These are phyloP conservation scores for Apostasia shenzhenica DNA, from an alignment of 106 monocot species.

Conservation along the genomic window DNA sequence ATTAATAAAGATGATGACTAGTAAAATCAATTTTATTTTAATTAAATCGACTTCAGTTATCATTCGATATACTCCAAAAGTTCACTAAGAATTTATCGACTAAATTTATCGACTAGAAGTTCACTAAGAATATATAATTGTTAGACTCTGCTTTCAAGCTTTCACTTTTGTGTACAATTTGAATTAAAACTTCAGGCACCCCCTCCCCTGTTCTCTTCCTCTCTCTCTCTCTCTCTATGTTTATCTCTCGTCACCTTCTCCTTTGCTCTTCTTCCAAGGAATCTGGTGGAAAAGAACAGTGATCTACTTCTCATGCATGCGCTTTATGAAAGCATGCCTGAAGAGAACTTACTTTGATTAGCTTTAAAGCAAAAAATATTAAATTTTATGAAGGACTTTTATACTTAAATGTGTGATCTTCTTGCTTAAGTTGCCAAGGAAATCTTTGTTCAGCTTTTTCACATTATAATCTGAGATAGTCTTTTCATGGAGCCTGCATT, in stretches of 20 bases:
- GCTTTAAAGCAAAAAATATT: not conserved
- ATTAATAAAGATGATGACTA: no score
- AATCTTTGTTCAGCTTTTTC: constrained; percentile 9
- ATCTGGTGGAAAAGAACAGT: not conserved
- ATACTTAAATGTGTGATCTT: not conserved
- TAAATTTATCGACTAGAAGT: no score
- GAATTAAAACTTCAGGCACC: not conserved
- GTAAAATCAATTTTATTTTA: no score
- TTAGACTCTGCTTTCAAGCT: not conserved
- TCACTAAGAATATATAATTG: no score
- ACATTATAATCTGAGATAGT: not conserved
- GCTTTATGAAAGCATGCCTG: constrained; percentile 5
- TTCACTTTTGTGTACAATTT: not conserved
- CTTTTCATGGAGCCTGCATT: constrained; percentile 9
- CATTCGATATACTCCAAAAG: no score
- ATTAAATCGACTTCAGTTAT: no score
- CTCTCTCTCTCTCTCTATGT: not conserved
- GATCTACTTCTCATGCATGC: not conserved
- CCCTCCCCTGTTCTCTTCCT: not conserved
- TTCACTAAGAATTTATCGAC: no score
- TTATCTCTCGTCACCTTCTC: not conserved
- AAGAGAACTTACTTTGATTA: not conserved
- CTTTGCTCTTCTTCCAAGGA: constrained; percentile 3
- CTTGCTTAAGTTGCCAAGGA: not conserved
- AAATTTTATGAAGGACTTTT: not conserved